Percentiles rank a stretch among this genome's conserved stretches.
phyloP scores from a whole-genome alignment of 2,329 filamentous ascomycete genomes.

The Penicillium digitatum region DNA sequence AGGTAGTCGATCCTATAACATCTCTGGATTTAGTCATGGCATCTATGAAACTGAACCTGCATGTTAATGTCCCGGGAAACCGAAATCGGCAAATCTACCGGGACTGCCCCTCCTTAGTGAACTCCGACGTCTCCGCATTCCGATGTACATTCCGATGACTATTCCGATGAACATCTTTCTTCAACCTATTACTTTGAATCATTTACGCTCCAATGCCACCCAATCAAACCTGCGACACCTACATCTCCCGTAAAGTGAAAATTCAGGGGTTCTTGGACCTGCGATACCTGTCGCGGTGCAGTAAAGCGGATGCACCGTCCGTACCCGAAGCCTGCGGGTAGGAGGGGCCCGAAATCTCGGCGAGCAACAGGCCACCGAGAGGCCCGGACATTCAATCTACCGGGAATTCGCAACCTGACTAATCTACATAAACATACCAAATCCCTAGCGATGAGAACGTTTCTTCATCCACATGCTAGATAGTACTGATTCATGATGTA shows the following conservation, averaged over 20 bases:
- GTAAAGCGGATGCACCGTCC: conserved; percentile 24
- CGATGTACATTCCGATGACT: background rate
- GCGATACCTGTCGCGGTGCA: conserved; percentile 25
- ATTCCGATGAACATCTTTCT: background rate
- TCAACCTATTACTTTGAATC: background rate
- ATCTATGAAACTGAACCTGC: background rate
- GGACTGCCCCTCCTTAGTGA: background rate
- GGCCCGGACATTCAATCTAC: background rate
- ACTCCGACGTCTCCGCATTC: background rate
- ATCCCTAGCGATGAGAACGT: background rate
- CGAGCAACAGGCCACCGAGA: conserved; percentile 5
- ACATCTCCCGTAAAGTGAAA: conserved; percentile 32
- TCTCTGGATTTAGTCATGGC: too few relatives aligned
- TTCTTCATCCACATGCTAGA: background rate
- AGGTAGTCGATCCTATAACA: too few relatives aligned
- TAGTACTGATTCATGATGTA: background rate
- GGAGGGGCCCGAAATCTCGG: conserved; percentile 28
- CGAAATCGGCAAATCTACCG: background rate
- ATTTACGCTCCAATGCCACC: conserved; percentile 8
- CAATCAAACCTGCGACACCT: conserved; percentile 31
- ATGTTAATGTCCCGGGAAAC: background rate
- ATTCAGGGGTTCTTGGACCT: conserved; percentile 29
- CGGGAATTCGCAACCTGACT: too few relatives aligned
- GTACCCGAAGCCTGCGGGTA: conserved; percentile 26
- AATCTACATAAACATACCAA: too few relatives aligned